A percentile compares a stretch with the other conserved stretches of the same genome.
phyloP scores from a whole-genome alignment of 352 stramenopile genomes.

The Aphanomyces invadans region DNA sequence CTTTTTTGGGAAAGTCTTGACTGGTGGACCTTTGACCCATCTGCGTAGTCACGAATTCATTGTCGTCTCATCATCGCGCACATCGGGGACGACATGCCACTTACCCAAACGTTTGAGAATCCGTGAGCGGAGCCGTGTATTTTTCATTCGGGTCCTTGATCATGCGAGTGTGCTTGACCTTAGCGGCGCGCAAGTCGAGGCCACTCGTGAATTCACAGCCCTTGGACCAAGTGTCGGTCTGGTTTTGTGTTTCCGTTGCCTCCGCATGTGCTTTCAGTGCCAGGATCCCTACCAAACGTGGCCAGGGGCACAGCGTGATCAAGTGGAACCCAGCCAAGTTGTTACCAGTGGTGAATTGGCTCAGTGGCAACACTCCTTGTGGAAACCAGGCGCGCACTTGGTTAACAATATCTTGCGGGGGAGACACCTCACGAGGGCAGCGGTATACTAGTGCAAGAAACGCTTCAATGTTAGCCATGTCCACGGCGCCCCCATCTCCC shows the following conservation, averaged over 20 bases:
- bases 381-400: constrained; percentile 24
- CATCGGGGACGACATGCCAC: not conserved
- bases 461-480: not conserved
- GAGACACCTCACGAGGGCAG: not conserved
- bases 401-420: constrained; percentile 17
- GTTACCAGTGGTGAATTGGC: constrained; percentile 9
- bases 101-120: constrained; percentile 21
- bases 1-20: constrained; percentile 23
- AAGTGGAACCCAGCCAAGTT: not conserved
- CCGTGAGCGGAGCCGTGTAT: constrained; percentile 11
- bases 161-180: constrained; percentile 23
- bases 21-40: constrained; percentile 16
- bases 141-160: constrained; percentile 6
- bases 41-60: no score
- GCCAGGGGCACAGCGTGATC: no score
- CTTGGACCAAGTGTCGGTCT: not conserved
- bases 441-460: constrained; percentile 10
- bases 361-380: not conserved
- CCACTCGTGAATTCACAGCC: constrained; percentile 19
- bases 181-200: constrained; percentile 17
- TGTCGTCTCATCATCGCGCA: no score
- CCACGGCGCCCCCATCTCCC: not conserved
- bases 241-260: not conserved
- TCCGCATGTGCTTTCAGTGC: constrained; percentile 9
- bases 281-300: constrained; percentile 16